Evolutionary conservation across 2,329 filamentous ascomycete species (phyloP).

Genomic region (Trichophyton mentagrophytes): DNA sequence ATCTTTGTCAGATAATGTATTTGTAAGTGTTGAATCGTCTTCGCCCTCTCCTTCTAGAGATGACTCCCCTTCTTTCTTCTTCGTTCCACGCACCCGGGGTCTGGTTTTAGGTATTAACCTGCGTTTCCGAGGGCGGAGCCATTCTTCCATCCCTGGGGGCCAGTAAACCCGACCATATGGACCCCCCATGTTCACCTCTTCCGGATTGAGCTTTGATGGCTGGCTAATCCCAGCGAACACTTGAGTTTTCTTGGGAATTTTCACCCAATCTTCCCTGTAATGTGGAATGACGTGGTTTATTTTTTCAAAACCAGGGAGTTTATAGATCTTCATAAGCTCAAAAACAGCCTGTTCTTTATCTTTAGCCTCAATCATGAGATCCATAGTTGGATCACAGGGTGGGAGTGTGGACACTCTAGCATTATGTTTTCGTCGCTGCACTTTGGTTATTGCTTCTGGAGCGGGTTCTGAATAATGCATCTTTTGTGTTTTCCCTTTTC

Average conservation of each 20-base stretch:
- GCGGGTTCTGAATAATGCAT: slow-evolving; percentile 91
- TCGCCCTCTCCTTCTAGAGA: neutral
- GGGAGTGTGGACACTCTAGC: slow-evolving; percentile 66
- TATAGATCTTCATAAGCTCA: slow-evolving; percentile 80
- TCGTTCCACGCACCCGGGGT: neutral
- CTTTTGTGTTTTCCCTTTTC: slow-evolving; percentile 78
- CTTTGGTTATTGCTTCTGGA: slow-evolving; percentile 60
- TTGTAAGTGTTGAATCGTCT: neutral
- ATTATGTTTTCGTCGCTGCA: slow-evolving; percentile 73
- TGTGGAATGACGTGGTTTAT: slow-evolving; percentile 70
- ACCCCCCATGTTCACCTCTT: slow-evolving; percentile 78
- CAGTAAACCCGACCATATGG: slow-evolving; percentile 73
- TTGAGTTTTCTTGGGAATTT: slow-evolving; percentile 37
- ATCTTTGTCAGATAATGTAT: neutral
- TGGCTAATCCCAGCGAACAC: slow-evolving; percentile 29
- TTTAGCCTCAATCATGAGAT: slow-evolving; percentile 98
- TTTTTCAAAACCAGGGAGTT: slow-evolving; percentile 62
- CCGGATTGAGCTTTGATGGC: slow-evolving; percentile 39
- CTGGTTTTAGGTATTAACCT: neutral
- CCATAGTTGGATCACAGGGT: slow-evolving; percentile 70
- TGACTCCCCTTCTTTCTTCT: neutral
- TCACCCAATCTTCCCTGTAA: slow-evolving; percentile 63
- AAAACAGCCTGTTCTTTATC: slow-evolving; percentile 97
- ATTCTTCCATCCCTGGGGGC: slow-evolving; percentile 81
- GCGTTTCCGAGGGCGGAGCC: slow-evolving; percentile 66